Evolutionary conservation across 2,329 filamentous ascomycete genomes (phyloP), one percentile per base, ranked within the genome.

Genomic region (Penicillium sp.): DNA sequence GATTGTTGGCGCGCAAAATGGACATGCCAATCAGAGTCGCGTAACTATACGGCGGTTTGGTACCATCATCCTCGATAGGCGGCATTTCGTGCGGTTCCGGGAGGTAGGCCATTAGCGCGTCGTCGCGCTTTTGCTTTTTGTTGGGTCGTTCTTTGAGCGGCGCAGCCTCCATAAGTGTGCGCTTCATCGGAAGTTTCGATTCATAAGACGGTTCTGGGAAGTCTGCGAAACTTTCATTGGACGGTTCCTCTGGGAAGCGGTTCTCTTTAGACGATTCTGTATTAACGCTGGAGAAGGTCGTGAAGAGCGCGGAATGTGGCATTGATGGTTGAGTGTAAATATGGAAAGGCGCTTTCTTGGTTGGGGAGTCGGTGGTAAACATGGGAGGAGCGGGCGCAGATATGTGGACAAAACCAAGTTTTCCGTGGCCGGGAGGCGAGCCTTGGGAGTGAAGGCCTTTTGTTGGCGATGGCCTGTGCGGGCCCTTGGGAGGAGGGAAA

Each of bases 21-120:
- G 93, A 90, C 91, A 96, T 96, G 66, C 89, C 93, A 57, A 97
- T 97, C 60, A 99, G 80, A 60, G 87, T 88, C 16, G 93, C 92
- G 68, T 99, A 99, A 73, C 91, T 97, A 71, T 92, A 89, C 4
- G 84, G 81, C 5, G 93, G 93, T 69, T 99, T 97, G 47, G 78
- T 77, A 61, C 91, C 92, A 66, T 96, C 89, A 65, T 97, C 93
- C 50, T 86, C 76, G 28, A 96, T 82, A 4, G 77, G 70, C 4
- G 90, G 88, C 75, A 95, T 93, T n/a, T 89, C 86, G 55, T 87
- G 81, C 41, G 85, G 84, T 40, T 85, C 77, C 3, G 89, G 88
- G 4, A 91, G 72, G 19, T 78, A 70, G 50, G 77, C 72, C 28
- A 69, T 52, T 3, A 47, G 63, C 53, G 59, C 70, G 54, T 83